Percentiles rank a stretch among this genome's conserved stretches.
These are phyloP conservation scores for Daphne laureola DNA, from an alignment of 441 rosid genomes.

Conservation along the genomic window DNA sequence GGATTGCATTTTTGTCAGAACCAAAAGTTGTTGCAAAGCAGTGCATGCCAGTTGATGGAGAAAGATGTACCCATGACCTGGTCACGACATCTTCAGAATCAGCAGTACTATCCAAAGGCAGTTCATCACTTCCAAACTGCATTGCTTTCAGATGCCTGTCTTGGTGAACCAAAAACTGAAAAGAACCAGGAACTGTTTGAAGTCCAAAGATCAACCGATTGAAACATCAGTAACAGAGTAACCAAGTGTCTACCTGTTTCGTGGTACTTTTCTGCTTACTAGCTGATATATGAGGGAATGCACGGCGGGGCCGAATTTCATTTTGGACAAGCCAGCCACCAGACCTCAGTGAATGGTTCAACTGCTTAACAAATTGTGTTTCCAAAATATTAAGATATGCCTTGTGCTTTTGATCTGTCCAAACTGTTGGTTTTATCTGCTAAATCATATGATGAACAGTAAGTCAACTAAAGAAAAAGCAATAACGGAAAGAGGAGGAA, in stretches of 20 bases:
- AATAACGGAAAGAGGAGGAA: background rate
- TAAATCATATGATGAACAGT: background rate
- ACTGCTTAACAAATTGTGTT: conserved; percentile 52
- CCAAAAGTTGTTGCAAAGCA: conserved; percentile 9
- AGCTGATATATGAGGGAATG: conserved; percentile 18
- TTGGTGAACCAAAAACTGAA: conserved; percentile 37
- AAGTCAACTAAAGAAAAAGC: background rate
- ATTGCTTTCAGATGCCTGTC: conserved; percentile 33
- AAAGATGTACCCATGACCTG: conserved; percentile 14
- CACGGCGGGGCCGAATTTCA: conserved; percentile 13
- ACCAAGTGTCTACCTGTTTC: conserved; percentile 32
- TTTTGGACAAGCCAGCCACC: conserved; percentile 15
- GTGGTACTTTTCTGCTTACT: conserved; percentile 15
- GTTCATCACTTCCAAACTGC: conserved; percentile 22
- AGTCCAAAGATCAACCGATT: background rate
- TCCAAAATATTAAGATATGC: conserved; percentile 48
- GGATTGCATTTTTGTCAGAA: conserved; percentile 11
- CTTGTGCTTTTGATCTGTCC: conserved; percentile 74
- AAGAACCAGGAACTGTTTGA: conserved; percentile 6
- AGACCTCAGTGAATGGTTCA: conserved; percentile 30
- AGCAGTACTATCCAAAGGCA: conserved; percentile 22
- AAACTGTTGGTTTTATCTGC: conserved; percentile 31
- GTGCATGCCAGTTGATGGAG: conserved; percentile 14
- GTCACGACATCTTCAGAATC: conserved; percentile 22
- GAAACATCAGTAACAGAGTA: background rate